phyloP scores from a whole-genome alignment of 116 monocot genomes.

The Trichopus zeylanicus region DNA sequence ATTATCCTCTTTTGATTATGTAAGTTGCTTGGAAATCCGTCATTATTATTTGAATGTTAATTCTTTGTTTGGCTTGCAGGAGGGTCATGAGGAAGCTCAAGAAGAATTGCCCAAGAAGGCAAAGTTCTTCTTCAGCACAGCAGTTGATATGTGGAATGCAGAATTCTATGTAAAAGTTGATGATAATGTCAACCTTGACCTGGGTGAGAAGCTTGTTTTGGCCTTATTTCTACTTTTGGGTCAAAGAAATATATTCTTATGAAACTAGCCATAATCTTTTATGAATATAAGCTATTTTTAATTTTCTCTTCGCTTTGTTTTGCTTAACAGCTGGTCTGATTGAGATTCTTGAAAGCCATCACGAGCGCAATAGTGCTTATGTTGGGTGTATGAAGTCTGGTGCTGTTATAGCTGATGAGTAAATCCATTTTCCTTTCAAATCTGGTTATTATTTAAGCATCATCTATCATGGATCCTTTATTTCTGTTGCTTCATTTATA shows the following conservation, averaged over 20 bases:
- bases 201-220: constrained; percentile 32
- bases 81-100: constrained; percentile 82
- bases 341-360: constrained; percentile 80
- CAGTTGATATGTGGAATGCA: constrained; percentile 90
- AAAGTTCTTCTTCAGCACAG: constrained; percentile 85
- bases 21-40: too few species aligned
- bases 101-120: constrained; percentile 89
- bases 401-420: constrained; percentile 73
- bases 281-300: not conserved
- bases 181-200: constrained; percentile 80
- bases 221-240: not conserved
- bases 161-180: constrained; percentile 99
- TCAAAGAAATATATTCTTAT: too few species aligned
- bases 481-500: too few species aligned
- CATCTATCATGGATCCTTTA: not conserved
- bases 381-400: constrained; percentile 99
- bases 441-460: not conserved
- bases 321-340: constrained; percentile 60
- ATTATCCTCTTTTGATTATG: too few species aligned
- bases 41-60: not conserved
- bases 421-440: constrained; percentile 19
- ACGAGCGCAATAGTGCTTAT: constrained; percentile 55
- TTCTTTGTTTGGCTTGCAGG: constrained; percentile 27
- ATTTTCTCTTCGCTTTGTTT: not conserved
- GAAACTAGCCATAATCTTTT: too few species aligned